phyloP scores from a whole-genome alignment of 352 stramenopile genomes.

The Elongisporangium prolatum region DNA sequence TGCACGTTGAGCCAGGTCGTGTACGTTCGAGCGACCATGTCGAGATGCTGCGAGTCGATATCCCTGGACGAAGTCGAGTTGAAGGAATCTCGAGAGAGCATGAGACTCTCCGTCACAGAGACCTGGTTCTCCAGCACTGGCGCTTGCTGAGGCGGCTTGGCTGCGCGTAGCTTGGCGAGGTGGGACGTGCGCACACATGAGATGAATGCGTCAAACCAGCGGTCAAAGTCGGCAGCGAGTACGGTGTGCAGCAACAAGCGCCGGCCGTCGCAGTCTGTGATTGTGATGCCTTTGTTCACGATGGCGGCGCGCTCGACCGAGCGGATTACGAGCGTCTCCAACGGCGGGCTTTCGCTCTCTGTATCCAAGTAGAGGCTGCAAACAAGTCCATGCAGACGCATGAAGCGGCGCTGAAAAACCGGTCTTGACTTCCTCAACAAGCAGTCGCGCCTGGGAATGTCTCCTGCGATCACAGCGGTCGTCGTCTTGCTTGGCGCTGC shows the following conservation, averaged over 20 bases:
- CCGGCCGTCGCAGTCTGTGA: slow-evolving; percentile 40
- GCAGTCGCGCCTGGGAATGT: slow-evolving; percentile 1
- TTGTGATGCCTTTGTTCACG: slow-evolving; percentile 40
- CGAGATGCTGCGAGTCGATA: background rate
- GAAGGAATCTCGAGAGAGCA: background rate
- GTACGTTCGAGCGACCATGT: slow-evolving; percentile 7
- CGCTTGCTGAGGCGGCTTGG: background rate
- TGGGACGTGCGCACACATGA: slow-evolving; percentile 26
- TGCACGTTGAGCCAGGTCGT: slow-evolving; percentile 33
- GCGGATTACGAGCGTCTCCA: slow-evolving; percentile 35
- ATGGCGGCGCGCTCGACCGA: slow-evolving; percentile 25
- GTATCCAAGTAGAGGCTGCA: slow-evolving; percentile 29
- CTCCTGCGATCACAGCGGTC: background rate
- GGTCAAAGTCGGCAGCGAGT: slow-evolving; percentile 39
- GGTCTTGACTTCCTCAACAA: background rate
- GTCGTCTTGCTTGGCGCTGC: background rate
- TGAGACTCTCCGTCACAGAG: slow-evolving; percentile 1
- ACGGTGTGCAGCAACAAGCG: slow-evolving; percentile 31
- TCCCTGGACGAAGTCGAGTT: background rate
- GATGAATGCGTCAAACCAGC: slow-evolving; percentile 35
- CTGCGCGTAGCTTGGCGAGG: slow-evolving; percentile 17
- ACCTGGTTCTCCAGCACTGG: slow-evolving; percentile 2
- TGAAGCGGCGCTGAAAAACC: slow-evolving; percentile 27
- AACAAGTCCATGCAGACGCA: slow-evolving; percentile 33
- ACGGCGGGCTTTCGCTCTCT: slow-evolving; percentile 7